Evolutionary conservation across 139 green algal genomes (phyloP).

Genomic region (Nannochloris sp.): DNA sequence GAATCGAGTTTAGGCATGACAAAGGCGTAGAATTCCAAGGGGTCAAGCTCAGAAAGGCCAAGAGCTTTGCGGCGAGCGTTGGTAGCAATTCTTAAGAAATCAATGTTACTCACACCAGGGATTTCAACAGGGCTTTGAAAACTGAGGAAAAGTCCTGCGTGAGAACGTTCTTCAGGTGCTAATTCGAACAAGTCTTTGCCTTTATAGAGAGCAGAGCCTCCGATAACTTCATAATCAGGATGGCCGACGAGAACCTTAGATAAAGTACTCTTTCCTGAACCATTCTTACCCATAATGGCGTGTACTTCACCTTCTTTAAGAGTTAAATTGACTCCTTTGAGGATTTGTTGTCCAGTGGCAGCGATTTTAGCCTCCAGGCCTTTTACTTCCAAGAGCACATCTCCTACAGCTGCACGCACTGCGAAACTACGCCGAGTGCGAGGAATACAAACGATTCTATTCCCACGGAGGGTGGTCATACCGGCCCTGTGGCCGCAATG

Average conservation of each 20-base stretch:
- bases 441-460: neutral
- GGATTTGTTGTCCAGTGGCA: conserved; percentile 72
- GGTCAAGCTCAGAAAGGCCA: conserved; percentile 87
- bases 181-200: conserved; percentile 88
- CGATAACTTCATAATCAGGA: conserved; percentile 93
- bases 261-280: conserved; percentile 92
- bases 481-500: neutral
- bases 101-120: conserved; percentile 92
- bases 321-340: conserved; percentile 87
- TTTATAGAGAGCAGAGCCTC: conserved; percentile 78
- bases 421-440: neutral
- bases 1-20: conserved; percentile 92
- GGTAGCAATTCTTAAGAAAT: conserved; percentile 92
- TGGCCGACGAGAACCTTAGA: conserved; percentile 95
- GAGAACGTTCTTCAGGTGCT: conserved; percentile 86
- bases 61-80: conserved; percentile 77
- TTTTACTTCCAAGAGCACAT: conserved; percentile 66
- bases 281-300: conserved; percentile 99
- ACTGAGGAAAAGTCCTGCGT: conserved; percentile 85
- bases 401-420: neutral
- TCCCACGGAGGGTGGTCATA: neutral
- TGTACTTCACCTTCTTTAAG: conserved; percentile 85
- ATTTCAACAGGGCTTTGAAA: conserved; percentile 95
- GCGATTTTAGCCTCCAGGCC: conserved; percentile 70
- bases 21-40: conserved; percentile 96